Evolutionary conservation across 2,329 filamentous ascomycete species (phyloP).

Genomic region (Trichoderma sp.): DNA sequence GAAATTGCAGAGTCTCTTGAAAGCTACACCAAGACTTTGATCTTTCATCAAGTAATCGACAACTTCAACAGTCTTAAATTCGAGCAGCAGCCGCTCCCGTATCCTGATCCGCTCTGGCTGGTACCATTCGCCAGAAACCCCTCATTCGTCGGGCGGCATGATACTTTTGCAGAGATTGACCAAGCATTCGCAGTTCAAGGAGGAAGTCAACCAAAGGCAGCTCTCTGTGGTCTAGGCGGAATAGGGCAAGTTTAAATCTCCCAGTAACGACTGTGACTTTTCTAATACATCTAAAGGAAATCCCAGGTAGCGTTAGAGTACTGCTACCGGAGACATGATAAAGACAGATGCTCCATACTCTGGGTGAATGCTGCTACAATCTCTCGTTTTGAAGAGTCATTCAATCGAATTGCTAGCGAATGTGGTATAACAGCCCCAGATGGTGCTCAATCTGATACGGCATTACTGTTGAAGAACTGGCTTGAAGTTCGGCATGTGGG

Average conservation of each 20-base stretch:
- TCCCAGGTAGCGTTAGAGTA: slow-evolving; percentile 26
- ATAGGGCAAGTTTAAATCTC: slow-evolving; percentile 14
- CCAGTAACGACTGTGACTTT: no score
- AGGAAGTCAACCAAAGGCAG: slow-evolving; percentile 21
- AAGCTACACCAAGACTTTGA: slow-evolving; percentile 10
- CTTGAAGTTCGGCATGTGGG: slow-evolving; percentile 14
- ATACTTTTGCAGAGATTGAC: slow-evolving; percentile 22
- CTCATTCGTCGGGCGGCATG: slow-evolving; percentile 17
- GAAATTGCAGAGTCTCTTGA: slow-evolving; percentile 12
- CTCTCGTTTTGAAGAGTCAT: slow-evolving; percentile 27
- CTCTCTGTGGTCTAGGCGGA: slow-evolving; percentile 22
- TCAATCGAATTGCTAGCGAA: slow-evolving; percentile 23
- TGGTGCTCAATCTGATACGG: slow-evolving; percentile 8
- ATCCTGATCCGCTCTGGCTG: neutral
- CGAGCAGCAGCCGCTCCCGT: neutral
- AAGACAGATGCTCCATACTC: slow-evolving; percentile 20
- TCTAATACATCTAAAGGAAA: slow-evolving; percentile 1
- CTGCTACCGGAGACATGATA: slow-evolving; percentile 16
- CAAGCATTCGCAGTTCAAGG: slow-evolving; percentile 8
- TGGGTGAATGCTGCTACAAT: slow-evolving; percentile 24
- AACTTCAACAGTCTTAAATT: neutral
- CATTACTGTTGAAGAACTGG: slow-evolving; percentile 17
- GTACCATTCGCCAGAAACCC: slow-evolving; percentile 23
- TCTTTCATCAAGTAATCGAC: slow-evolving; percentile 22
- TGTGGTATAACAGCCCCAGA: slow-evolving; percentile 6